Conservation (phyloP, 352 stramenopile species). For the Chrysophaeum taylorii region DNA sequence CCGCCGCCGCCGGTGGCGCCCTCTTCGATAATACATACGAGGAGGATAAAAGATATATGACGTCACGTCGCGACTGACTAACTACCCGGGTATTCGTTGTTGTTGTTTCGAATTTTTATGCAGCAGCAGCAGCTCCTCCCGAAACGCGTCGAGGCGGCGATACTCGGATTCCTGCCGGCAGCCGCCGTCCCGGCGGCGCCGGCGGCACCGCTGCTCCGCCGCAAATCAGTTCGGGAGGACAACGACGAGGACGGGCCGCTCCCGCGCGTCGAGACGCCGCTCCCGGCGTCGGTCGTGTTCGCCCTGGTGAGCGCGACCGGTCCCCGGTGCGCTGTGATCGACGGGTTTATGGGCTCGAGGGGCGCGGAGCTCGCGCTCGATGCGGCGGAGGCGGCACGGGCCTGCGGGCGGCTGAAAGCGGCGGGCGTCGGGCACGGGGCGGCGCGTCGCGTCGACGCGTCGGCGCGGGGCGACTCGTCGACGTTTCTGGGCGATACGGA, state of each 20-base stretch:
- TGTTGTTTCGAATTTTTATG: too few species aligned
- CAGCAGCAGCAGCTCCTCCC: too few species aligned
- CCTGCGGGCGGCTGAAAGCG: background rate
- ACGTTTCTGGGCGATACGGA: background rate
- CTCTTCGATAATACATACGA: too few species aligned
- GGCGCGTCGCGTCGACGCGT: background rate
- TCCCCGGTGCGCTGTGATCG: background rate
- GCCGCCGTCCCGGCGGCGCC: too few species aligned
- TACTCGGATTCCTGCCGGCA: too few species aligned
- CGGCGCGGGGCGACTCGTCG: background rate
- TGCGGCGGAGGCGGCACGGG: background rate
- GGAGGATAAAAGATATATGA: too few species aligned
- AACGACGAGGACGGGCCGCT: background rate
- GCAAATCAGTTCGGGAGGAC: too few species aligned
- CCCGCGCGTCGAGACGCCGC: background rate
- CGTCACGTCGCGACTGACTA: too few species aligned
- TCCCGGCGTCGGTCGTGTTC: background rate
- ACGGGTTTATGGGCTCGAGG: background rate
- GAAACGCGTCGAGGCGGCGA: too few species aligned
- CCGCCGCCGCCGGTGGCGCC: too few species aligned
- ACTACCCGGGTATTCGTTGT: too few species aligned
- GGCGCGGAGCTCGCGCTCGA: background rate
- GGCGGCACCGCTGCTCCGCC: too few species aligned
- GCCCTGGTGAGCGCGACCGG: background rate
- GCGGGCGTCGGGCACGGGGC: slow-evolving; percentile 7